Percentiles rank a stretch among this genome's conserved stretches.
phyloP scores from a whole-genome alignment of 2,329 filamentous ascomycete species.

The Stemphylium vesicarium region DNA sequence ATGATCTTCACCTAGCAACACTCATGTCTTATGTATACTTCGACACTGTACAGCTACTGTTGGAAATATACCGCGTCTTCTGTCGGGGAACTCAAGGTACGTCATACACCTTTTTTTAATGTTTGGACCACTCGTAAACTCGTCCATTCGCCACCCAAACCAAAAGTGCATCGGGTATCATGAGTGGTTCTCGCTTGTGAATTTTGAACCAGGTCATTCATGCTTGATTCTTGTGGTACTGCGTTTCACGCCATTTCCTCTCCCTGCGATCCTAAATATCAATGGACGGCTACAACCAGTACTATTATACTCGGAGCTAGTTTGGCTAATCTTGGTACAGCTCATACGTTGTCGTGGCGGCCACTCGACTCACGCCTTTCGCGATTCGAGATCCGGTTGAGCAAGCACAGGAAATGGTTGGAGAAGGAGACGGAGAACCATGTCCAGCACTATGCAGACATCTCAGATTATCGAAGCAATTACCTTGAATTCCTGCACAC shows the following conservation, averaged over 20 bases:
- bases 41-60: conserved; percentile 34
- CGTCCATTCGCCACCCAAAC: too few relatives aligned
- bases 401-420: conserved; percentile 35
- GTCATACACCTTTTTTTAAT: conserved; percentile 23
- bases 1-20: conserved; percentile 17
- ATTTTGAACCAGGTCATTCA: too few relatives aligned
- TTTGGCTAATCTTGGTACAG: background rate
- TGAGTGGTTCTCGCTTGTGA: too few relatives aligned
- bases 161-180: too few relatives aligned
- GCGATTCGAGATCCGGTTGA: conserved; percentile 29
- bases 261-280: background rate
- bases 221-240: too few relatives aligned
- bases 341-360: conserved; percentile 25
- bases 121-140: too few relatives aligned
- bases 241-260: too few relatives aligned
- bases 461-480: conserved; percentile 26
- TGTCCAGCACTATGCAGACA: conserved; percentile 23
- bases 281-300: background rate
- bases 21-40: conserved; percentile 37
- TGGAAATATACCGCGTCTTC: conserved; percentile 38
- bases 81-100: conserved; percentile 31
- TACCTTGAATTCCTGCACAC: conserved; percentile 29
- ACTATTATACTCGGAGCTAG: background rate
- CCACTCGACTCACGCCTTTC: conserved; percentile 42
- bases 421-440: conserved; percentile 26